Evolutionary conservation across 2,329 filamentous ascomycete genomes (phyloP).

Genomic region (Talaromyces verruculosus): DNA sequence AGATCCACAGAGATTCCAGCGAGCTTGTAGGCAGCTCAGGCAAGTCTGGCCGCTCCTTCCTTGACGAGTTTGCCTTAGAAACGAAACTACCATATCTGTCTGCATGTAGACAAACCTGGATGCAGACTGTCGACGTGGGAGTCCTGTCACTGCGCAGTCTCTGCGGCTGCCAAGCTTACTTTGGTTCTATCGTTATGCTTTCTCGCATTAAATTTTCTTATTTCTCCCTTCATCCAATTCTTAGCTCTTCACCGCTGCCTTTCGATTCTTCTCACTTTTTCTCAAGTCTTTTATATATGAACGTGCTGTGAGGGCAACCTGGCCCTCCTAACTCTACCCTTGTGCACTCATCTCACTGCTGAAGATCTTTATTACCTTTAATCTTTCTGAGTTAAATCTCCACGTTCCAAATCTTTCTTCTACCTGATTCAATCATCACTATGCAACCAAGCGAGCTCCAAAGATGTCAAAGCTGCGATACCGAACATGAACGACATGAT

Average conservation of each 20-base stretch:
- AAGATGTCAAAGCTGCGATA: slow-evolving; percentile 11
- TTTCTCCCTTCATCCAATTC: slow-evolving; percentile 2
- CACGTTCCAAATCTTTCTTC: slow-evolving; percentile 1
- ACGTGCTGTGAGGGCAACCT: neutral
- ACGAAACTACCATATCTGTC: slow-evolving; percentile 6
- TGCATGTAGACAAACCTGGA: neutral
- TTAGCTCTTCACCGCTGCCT: neutral
- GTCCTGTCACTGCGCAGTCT: neutral
- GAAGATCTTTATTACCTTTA: slow-evolving; percentile 9
- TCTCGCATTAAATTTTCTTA: neutral
- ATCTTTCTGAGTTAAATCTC: neutral
- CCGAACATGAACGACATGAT: neutral
- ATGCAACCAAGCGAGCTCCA: neutral
- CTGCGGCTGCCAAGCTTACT: neutral
- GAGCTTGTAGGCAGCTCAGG: slow-evolving; percentile 32
- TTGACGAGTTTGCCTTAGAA: slow-evolving; percentile 21
- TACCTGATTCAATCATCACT: neutral
- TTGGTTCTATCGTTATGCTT: slow-evolving; percentile 1
- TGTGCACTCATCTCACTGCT: neutral
- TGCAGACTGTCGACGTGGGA: slow-evolving; percentile 10
- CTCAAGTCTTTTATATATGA: slow-evolving; percentile 7
- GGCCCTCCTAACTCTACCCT: neutral
- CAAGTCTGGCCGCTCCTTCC: slow-evolving; percentile 42
- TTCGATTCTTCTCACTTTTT: slow-evolving; percentile 1
- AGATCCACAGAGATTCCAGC: slow-evolving; percentile 35